Percentiles rank a stretch among this genome's conserved stretches.
phyloP scores from a whole-genome alignment of 75 land plant genomes.

The Ceratopteris richardii region DNA sequence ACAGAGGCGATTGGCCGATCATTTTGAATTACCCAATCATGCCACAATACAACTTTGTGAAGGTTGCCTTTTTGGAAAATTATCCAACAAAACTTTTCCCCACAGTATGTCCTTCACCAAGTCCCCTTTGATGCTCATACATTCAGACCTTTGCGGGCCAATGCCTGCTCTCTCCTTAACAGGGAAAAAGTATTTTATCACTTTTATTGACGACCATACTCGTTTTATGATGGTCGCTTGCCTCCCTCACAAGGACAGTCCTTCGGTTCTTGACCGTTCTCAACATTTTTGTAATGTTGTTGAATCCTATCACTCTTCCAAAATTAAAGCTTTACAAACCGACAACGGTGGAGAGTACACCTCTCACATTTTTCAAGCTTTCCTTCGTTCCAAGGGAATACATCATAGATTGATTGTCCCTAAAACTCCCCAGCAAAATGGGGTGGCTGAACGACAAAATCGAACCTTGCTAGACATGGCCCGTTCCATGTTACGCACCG shows the following conservation, averaged over 20 bases:
- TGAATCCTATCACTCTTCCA: neutral
- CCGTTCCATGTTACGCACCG: neutral
- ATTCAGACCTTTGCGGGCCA: conserved; percentile 16
- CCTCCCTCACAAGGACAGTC: neutral
- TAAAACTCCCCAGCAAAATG: conserved; percentile 5
- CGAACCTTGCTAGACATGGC: neutral
- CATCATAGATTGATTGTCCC: neutral
- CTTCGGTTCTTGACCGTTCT: neutral
- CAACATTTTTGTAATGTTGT: neutral
- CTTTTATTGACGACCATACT: too few species aligned
- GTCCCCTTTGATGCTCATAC: too few species aligned
- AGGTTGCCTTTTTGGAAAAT: neutral
- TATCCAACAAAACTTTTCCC: neutral
- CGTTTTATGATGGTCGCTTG: neutral
- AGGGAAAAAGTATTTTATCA: too few species aligned
- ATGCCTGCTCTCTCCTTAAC: neutral
- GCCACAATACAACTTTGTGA: too few species aligned
- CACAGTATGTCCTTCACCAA: neutral
- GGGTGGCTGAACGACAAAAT: conserved; percentile 7
- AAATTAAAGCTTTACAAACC: neutral
- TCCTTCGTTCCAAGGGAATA: neutral
- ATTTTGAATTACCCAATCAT: neutral
- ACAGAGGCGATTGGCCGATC: neutral
- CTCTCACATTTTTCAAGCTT: neutral
- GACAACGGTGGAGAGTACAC: conserved; percentile 14